Percentiles rank a stretch among this genome's conserved stretches.
Conservation (phyloP, 202 grass and related monocot species). For the Hordeum pubiflorum region DNA sequence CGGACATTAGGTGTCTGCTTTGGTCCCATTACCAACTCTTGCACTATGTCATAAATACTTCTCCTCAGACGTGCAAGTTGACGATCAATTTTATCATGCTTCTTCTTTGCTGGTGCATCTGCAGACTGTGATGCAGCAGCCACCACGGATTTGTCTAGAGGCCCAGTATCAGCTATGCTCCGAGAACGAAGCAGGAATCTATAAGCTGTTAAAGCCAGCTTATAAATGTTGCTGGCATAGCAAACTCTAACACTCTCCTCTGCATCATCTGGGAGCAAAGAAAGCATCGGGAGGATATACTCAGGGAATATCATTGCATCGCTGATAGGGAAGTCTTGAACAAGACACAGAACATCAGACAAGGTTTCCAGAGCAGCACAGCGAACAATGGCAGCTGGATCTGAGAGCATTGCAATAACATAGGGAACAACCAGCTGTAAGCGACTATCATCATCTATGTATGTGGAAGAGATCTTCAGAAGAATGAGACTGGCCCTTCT, state of each 20-base stretch:
- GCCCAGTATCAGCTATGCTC: constrained; percentile 38
- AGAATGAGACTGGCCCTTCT: constrained; percentile 82
- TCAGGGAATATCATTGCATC: constrained; percentile 97
- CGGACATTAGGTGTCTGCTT: constrained; percentile 84
- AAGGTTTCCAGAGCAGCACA: constrained; percentile 92
- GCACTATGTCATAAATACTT: constrained; percentile 86
- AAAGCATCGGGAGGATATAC: constrained; percentile 98
- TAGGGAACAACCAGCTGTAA: constrained; percentile 93
- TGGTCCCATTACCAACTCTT: constrained; percentile 89
- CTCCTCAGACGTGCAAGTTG: constrained; percentile 69
- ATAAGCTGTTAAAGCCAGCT: constrained; percentile 90
- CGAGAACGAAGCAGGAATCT: constrained; percentile 60
- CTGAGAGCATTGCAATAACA: constrained; percentile 96
- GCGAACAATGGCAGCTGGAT: constrained; percentile 86
- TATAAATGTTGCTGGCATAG: constrained; percentile 95
- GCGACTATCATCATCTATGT: constrained; percentile 94
- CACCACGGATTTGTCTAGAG: constrained; percentile 43
- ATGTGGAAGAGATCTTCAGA: constrained; percentile 60
- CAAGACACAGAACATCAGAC: constrained; percentile 76
- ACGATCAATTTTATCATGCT: constrained; percentile 27
- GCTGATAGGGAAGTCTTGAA: constrained; percentile 92
- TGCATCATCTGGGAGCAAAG: constrained; percentile 90
- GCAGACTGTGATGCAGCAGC: constrained; percentile 35
- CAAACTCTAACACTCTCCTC: constrained; percentile 97
- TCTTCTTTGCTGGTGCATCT: constrained; percentile 42